phyloP scores from a whole-genome alignment of 805 yeast species.

The Cyberlindnera xishuangbannaensis region DNA sequence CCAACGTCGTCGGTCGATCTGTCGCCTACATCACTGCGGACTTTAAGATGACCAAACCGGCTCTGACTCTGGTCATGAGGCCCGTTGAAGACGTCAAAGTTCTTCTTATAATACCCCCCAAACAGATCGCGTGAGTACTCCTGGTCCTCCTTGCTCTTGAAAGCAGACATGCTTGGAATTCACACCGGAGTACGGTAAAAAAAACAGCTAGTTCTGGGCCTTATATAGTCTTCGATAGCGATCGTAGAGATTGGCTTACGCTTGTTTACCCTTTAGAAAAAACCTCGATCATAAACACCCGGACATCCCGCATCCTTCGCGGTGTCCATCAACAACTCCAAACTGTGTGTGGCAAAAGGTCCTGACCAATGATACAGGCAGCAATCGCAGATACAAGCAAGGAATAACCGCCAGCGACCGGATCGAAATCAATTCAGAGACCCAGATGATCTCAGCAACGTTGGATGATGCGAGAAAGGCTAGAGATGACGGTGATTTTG shows the following conservation, averaged over 20 bases:
- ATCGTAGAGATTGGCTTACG: background rate
- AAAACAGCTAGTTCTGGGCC: too few relatives aligned
- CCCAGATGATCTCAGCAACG: constrained; percentile 19
- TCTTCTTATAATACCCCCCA: constrained; percentile 21
- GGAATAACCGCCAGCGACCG: too few relatives aligned
- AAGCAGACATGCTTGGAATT: constrained; percentile 11
- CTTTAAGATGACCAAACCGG: constrained; percentile 21
- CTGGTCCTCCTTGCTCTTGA: constrained; percentile 14
- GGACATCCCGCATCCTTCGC: constrained; percentile 1
- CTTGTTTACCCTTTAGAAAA: constrained; percentile 7
- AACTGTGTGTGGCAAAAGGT: constrained; percentile 2
- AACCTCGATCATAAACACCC: constrained; percentile 2
- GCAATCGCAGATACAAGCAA: too few relatives aligned
- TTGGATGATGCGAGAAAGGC: constrained; percentile 54
- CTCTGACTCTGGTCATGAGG: constrained; percentile 12
- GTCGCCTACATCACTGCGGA: constrained; percentile 13
- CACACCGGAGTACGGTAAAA: too few relatives aligned
- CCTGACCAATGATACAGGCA: too few relatives aligned
- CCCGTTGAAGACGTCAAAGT: constrained; percentile 19
- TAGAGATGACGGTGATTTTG: constrained; percentile 45
- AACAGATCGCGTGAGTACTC: constrained; percentile 23
- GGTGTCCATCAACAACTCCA: constrained; percentile 1
- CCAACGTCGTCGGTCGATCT: constrained; percentile 20
- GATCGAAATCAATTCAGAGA: background rate
- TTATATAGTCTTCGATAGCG: too few relatives aligned